Evolutionary conservation across 225 moss, liverwort and hornwort genomes (phyloP), one percentile per base, ranked within the genome.

Genomic region (Climacium dendroides): DNA sequence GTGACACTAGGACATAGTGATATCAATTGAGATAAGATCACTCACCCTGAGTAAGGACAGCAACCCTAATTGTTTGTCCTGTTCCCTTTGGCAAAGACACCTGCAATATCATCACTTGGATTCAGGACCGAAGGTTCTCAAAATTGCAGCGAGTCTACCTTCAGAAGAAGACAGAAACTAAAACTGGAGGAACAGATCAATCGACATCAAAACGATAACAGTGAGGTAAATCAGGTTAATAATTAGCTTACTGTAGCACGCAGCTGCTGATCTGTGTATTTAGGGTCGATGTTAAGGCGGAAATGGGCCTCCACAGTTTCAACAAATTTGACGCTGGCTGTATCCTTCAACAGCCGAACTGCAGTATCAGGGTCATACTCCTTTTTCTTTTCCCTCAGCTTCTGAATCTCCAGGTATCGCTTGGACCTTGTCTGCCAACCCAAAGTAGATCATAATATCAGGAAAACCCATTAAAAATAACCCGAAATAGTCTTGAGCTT

Each of bases 71-170:
- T 39, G 87, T 93, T 90, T 99, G 98, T 35, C 98, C 98, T 41
- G 98, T 99, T 89, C 98, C 98, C 90, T 96, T 99, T 18, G 98
- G 98, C 65, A 99, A 88, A 34, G 98, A 99, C 2, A 98, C 97
- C 95, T 97, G 92, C 93, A 92, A 80, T 28, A 87, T 25, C 70
- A 74, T 80, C 61, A 75, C 70, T 85, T 19, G 53, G 54, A 78
- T 62, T 89, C 89, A 85, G 67, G 18, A 41, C 34, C 79, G 34
- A 62, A 28, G 54, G 23, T 13, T 15, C 35, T 85, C 47, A 74
- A 9, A 55, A 60, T 59, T 45, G 67, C 63, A 81, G 47, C 20
- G 19, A 75, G 23, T 63, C 29, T 41, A 39, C 41, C 54, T 78
- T 71, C 48, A 76, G n/a, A 82, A 77, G 35, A 35, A 55, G 32